Base-by-base conservation (phyloP, 768 basidiomycete genomes). In the Coprinopsis sp. region DNA sequence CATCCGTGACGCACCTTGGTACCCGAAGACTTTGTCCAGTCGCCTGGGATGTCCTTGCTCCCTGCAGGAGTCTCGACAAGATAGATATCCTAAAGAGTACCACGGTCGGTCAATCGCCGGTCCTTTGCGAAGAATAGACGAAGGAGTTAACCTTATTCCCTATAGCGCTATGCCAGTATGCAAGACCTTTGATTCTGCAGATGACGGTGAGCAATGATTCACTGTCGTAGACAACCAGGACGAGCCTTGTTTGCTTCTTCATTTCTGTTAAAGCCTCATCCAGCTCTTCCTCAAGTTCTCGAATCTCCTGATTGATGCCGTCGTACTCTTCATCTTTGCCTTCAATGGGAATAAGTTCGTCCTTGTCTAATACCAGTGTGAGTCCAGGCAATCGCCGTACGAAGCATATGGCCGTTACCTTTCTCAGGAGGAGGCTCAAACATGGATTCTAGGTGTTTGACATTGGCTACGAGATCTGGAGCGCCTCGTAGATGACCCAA, bases 291-390 rank as follows among this genome's bases (percentile, higher is more conserved):
- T 97, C 94, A 37, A 94, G 63, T 2, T 66, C 73, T 2, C 64
- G 59, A 30, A 96, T 92, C 55, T 87, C 87, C 23, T 70, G 65
- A 62, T 81, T 78, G 33, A 94, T 76, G 13, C 69, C 73, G 60
- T 98, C 95, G 54, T 91, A 97, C 33, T 72, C 81, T 21, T 84
- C 80, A 54, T 97, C 91, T 55, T 88, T 88, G 19, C 93, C 94
- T n/a, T 78, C 72, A 43, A 76, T 73, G 2, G 96, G 96, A 14
- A 90, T 67, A 2, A 98, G 74, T 52, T 87, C 82, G 56, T 82
- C 79, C 40, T 64, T 65, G 51, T 78, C 83, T 87, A 30, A 19
- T 49, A 31, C 18, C 33, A 24, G 18, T 53, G 33, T 21, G 28
- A 51, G 31, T 37, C 37, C 3, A 37, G 27, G 13, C 22, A 18